A percentile compares a stretch with the other conserved stretches of the same genome.
Evolutionary conservation across 768 basidiomycete species (phyloP).

Genomic region (Dictyophora rubrovolvata): DNA sequence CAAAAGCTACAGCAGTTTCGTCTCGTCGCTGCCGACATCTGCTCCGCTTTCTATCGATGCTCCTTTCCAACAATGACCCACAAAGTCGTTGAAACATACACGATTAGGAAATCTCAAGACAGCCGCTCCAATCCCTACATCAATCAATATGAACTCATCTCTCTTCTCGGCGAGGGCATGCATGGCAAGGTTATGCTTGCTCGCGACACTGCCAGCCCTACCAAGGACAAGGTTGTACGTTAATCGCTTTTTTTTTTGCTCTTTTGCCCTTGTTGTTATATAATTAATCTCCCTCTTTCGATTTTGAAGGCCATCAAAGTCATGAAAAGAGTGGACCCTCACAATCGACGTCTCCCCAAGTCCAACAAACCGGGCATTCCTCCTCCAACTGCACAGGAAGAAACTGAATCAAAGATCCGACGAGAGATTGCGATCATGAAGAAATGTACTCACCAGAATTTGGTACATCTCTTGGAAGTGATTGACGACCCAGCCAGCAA

Average conservation of each 20-base stretch:
- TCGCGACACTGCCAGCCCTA: conserved; percentile 30
- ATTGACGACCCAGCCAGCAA: conserved; percentile 85
- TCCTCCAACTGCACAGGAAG: conserved; percentile 58
- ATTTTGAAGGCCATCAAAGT: conserved; percentile 64
- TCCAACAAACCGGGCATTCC: conserved; percentile 36
- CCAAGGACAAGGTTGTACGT: conserved; percentile 34
- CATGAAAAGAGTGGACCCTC: conserved; percentile 61
- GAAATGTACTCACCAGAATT: conserved; percentile 82
- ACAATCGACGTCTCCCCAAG: conserved; percentile 34
- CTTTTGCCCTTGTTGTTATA: conserved; percentile 1
- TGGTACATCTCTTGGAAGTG: conserved; percentile 85
- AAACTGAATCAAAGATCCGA: conserved; percentile 73
- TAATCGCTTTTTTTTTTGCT: conserved; percentile 22
- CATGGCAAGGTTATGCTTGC: conserved; percentile 86
- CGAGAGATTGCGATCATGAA: conserved; percentile 99
- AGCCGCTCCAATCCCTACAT: conserved; percentile 22
- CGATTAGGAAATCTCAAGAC: conserved; percentile 6
- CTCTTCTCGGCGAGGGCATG: conserved; percentile 75
- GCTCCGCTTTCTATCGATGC: conserved; percentile 1
- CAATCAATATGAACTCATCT: conserved; percentile 78
- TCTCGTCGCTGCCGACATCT: neutral
- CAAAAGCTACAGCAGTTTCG: neutral
- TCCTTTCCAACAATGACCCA: conserved; percentile 5
- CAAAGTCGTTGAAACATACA: conserved; percentile 10
- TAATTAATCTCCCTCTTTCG: conserved; percentile 1